Base-by-base conservation (phyloP, 2,329 filamentous ascomycete species). In the Bipolaris zeicola region DNA sequence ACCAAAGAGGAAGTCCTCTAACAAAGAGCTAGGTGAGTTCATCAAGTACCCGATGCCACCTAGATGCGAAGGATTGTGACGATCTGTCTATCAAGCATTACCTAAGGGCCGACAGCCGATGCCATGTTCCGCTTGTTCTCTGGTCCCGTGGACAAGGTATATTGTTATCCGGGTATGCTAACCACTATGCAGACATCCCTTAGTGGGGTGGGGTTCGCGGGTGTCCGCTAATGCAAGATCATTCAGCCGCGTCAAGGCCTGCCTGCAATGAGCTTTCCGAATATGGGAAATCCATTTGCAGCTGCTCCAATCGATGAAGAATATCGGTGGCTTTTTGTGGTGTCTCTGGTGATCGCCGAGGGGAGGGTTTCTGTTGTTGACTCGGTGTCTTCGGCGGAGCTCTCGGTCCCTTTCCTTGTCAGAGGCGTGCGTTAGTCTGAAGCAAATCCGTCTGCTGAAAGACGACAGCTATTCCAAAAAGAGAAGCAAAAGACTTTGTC, bases 301-400 rank as follows among this genome's bases (percentile, higher is more conserved):
- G 39, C 8, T 18, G 5, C 6, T 44, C 6, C 20, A n/a, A n/a
- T 6, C 8, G 10, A 44, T 31, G 16, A 6, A 16, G 37, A 18
- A 22, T 33, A 18, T 10, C 13, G 3, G 34, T 18, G 33, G 28
- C 16, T 11, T 36, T n/a, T 22, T 18, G 10, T 8, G 13, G 31
- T 26, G 28, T 31, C 18, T 20, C 18, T 20, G 22, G 11, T 24
- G 7, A 7, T 46, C 34, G n/a, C n/a, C 6, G 3, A 36, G 26
- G n/a, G 6, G 18, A 4, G 20, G 4, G 36, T 24, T 39, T n/a
- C 11, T 45, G 52, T 13, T 34, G 41, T 28, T 43, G 48, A 51
- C 43, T 45, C 34, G 33, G 34, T 22, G 41, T 50, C 41, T 55
- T 55, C 46, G 47, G 47, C 36, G 10, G 22, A 38, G 20, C 47